Evolutionary conservation across 176 grass and related monocot genomes (phyloP).

Genomic region (Aechmea fasciata): DNA sequence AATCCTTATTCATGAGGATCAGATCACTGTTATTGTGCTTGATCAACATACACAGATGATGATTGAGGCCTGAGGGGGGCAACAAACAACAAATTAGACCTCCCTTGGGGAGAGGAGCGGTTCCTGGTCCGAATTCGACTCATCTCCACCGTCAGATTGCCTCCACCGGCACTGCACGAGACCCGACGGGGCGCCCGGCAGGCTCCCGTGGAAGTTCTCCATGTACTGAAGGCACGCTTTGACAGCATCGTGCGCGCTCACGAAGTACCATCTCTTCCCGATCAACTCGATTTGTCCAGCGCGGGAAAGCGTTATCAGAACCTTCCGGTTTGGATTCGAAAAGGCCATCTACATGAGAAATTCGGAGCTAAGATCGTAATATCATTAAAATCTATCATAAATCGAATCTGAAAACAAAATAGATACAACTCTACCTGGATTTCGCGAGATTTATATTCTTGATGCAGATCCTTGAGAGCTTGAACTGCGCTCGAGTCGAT

Average conservation of each 20-base stretch:
- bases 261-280: slow-evolving; percentile 13
- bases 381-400: background rate
- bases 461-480: slow-evolving; percentile 20
- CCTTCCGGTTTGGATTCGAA: slow-evolving; percentile 17
- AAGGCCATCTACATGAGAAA: slow-evolving; percentile 6
- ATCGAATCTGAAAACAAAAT: background rate
- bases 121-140: background rate
- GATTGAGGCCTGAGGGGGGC: background rate
- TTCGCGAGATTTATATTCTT: slow-evolving; percentile 12
- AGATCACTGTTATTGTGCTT: background rate
- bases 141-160: background rate
- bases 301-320: slow-evolving; percentile 1
- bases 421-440: slow-evolving; percentile 1
- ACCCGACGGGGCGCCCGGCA: background rate
- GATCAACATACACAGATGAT: background rate
- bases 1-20: background rate
- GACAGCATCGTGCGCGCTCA: slow-evolving; percentile 10
- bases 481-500: slow-evolving; percentile 14
- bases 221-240: slow-evolving; percentile 6
- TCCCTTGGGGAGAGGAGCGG: background rate
- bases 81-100: background rate
- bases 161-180: background rate
- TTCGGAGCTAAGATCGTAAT: background rate
- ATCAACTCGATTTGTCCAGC: slow-evolving; percentile 5
- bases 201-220: background rate